Conservation (phyloP, 2,329 filamentous ascomycete species). For the Chaetomium sp. region DNA sequence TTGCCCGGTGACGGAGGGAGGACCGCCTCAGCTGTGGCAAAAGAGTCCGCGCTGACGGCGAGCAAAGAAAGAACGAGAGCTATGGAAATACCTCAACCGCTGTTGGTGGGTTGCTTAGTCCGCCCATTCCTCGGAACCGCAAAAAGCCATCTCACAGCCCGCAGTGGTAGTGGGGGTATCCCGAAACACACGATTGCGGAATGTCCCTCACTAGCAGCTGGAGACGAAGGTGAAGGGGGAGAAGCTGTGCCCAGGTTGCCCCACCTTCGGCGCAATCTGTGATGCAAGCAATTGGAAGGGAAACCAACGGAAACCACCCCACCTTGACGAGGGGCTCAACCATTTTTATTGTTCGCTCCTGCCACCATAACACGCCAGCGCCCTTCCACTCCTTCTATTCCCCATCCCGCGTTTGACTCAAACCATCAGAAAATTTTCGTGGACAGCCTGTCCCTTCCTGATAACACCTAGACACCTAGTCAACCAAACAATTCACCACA, state of each 20-base stretch:
- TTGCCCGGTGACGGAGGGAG: slow-evolving; percentile 15
- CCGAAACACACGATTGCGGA: not conserved
- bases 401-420: slow-evolving; percentile 8
- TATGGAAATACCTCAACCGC: slow-evolving; percentile 4
- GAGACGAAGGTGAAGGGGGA: not conserved
- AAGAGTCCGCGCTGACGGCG: not conserved
- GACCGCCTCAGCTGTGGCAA: slow-evolving; percentile 9
- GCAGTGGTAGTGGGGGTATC: not conserved
- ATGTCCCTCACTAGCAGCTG: slow-evolving; percentile 21
- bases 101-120: not conserved
- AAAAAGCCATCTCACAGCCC: not conserved
- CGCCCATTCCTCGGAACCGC: not conserved
- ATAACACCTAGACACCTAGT: not conserved
- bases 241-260: not conserved
- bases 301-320: slow-evolving; percentile 19
- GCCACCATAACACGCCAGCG: slow-evolving; percentile 19
- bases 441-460: not conserved
- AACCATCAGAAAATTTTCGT: slow-evolving; percentile 9
- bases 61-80: not conserved
- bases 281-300: slow-evolving; percentile 20
- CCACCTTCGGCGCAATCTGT: slow-evolving; percentile 17
- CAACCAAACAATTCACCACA: slow-evolving; percentile 6
- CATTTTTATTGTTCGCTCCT: slow-evolving; percentile 27
- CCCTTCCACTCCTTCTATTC: slow-evolving; percentile 9
- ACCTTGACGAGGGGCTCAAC: slow-evolving; percentile 24